Evolutionary conservation across 108 stramenopile species (phyloP).

Genomic region (Cyclotella distinguenda): DNA sequence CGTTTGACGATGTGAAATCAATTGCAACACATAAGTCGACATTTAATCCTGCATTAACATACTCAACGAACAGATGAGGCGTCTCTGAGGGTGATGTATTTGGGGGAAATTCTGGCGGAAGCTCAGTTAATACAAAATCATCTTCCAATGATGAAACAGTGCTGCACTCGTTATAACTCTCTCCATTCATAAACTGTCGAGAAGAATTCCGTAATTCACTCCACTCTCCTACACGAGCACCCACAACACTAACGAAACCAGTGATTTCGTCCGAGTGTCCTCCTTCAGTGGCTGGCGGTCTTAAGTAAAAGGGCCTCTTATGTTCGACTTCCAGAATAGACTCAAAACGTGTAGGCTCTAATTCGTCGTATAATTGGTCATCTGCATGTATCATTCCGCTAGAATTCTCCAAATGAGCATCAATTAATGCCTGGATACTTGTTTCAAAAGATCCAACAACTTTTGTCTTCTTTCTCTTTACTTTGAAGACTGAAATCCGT

Average conservation of each 20-base stretch:
- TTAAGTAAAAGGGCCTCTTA: conserved; percentile 14
- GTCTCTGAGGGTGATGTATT: neutral
- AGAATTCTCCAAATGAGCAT: neutral
- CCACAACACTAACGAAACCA: conserved; percentile 18
- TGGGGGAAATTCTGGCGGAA: neutral
- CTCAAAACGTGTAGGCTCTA: neutral
- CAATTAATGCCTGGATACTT: conserved; percentile 13
- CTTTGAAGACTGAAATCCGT: conserved; percentile 17
- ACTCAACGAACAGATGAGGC: conserved; percentile 24
- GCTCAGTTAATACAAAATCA: neutral
- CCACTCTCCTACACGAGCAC: conserved; percentile 11
- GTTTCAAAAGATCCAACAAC: conserved; percentile 43
- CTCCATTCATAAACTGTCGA: neutral
- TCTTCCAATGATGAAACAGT: neutral
- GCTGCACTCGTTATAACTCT: neutral
- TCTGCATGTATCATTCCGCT: neutral
- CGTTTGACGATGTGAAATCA: too few relatives aligned
- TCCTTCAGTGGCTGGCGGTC: neutral
- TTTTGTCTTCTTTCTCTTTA: conserved; percentile 32
- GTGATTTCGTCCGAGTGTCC: conserved; percentile 7
- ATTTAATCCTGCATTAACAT: conserved; percentile 39
- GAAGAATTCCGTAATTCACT: conserved; percentile 14
- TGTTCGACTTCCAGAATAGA: neutral
- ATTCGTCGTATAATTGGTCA: neutral
- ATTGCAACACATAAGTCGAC: conserved; percentile 76